These are phyloP conservation scores for Polytrichum commune DNA, from an alignment of 225 moss, liverwort and hornwort genomes.

Conservation along the genomic window DNA sequence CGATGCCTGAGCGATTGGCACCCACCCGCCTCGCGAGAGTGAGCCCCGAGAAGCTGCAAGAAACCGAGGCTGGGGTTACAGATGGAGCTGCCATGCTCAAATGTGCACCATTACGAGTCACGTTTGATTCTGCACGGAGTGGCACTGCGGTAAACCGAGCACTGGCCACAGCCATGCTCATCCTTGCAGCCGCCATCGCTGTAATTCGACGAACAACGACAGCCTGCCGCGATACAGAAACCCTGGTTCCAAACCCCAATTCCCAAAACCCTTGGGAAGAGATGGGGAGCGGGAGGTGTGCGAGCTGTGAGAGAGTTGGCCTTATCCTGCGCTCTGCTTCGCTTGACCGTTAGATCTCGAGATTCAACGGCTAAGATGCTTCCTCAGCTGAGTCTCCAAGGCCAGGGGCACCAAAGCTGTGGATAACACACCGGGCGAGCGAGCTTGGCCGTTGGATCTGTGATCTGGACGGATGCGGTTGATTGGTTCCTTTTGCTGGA, in stretches of 20 bases:
- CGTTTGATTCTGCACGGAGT: slow-evolving; percentile 22
- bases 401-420: too few relatives aligned
- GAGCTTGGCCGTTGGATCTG: too few relatives aligned
- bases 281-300: background rate
- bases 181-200: slow-evolving; percentile 43
- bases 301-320: background rate
- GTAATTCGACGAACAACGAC: background rate
- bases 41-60: slow-evolving; percentile 25
- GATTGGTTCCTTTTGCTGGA: too few relatives aligned
- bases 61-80: slow-evolving; percentile 6
- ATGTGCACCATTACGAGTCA: slow-evolving; percentile 9
- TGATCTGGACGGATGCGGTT: too few relatives aligned
- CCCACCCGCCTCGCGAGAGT: background rate
- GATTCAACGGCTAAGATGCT: background rate
- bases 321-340: background rate
- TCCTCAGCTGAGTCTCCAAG: too few relatives aligned
- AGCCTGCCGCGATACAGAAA: background rate
- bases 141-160: slow-evolving; percentile 20
- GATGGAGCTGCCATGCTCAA: slow-evolving; percentile 25
- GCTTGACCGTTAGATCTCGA: background rate
- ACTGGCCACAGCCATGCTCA: slow-evolving; percentile 40
- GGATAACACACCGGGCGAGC: too few relatives aligned
- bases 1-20: slow-evolving; percentile 10
- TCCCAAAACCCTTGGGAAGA: background rate
- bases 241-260: too few relatives aligned